Evolutionary conservation across 2,329 filamentous ascomycete genomes (phyloP).

Genomic region (Colletotrichum plurivorum): DNA sequence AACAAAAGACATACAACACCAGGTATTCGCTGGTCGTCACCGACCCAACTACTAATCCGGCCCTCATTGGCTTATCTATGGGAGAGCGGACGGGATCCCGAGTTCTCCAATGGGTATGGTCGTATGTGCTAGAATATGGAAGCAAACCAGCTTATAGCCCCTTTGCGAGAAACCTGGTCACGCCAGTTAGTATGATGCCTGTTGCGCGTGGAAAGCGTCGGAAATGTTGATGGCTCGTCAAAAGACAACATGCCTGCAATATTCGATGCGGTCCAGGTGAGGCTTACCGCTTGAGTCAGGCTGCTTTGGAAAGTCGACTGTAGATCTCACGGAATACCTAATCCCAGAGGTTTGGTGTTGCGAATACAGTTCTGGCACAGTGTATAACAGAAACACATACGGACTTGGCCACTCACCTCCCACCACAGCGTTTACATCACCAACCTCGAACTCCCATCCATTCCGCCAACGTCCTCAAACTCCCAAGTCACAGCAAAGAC

Average conservation of each 20-base stretch:
- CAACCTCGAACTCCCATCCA: constrained; percentile 7
- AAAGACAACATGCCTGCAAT: too few relatives aligned
- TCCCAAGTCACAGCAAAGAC: not conserved
- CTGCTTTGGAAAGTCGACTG: too few relatives aligned
- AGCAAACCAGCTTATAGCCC: too few relatives aligned
- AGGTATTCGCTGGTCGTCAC: constrained; percentile 24
- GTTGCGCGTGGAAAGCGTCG: not conserved
- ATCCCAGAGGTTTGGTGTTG: not conserved
- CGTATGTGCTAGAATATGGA: not conserved
- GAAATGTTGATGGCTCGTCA: not conserved
- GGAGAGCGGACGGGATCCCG: constrained; percentile 39
- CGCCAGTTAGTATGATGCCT: rapidly evolving
- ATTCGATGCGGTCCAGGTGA: too few relatives aligned
- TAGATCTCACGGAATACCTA: too few relatives aligned
- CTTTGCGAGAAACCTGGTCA: too few relatives aligned
- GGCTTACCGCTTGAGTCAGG: too few relatives aligned
- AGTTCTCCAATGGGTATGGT: constrained; percentile 37
- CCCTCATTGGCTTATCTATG: constrained; percentile 36
- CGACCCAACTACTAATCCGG: constrained; percentile 35
- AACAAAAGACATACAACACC: constrained; percentile 21
- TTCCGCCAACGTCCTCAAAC: not conserved
- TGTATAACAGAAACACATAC: not conserved
- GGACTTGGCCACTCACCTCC: constrained; percentile 1
- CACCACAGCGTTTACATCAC: constrained; percentile 25
- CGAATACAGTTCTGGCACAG: not conserved